A percentile compares a stretch with the other conserved stretches of the same genome.
These are phyloP conservation scores for Aspergillus cristatus DNA, from an alignment of 495 filamentous ascomycete species.

Conservation along the genomic window DNA sequence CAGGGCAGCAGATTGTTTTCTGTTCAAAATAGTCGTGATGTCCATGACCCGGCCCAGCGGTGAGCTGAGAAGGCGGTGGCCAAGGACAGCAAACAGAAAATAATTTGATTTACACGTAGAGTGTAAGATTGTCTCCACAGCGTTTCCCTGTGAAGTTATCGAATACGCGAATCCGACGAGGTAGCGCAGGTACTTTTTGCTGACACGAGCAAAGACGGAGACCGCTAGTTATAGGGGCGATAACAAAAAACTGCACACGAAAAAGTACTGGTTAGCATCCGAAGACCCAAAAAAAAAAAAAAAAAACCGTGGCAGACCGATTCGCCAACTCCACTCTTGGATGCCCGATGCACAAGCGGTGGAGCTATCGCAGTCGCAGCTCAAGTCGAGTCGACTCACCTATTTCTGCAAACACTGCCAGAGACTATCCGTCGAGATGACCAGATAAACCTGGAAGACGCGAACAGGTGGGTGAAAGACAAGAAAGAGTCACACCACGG, in stretches of 20 bases:
- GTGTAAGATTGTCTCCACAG: conserved; percentile 10
- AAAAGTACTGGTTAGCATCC: no score
- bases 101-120: conserved; percentile 13
- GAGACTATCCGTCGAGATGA: no score
- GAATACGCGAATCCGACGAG: conserved; percentile 1
- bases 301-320: background rate
- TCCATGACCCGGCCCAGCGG: conserved; percentile 50
- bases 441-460: no score
- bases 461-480: no score
- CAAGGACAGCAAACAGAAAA: conserved; percentile 18
- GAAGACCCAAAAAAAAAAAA: conserved; percentile 3
- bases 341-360: background rate
- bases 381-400: no score
- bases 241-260: no score
- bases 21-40: conserved; percentile 60
- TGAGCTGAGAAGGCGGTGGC: conserved; percentile 22
- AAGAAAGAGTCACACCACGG: no score
- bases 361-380: no score
- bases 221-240: no score
- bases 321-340: background rate
- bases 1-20: conserved; percentile 48
- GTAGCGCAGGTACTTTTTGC: no score
- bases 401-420: no score
- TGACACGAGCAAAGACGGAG: no score
- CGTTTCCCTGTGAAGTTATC: background rate